Evolutionary conservation across 2,329 filamentous ascomycete genomes (phyloP).

Genomic region (Aspergillus proliferans): DNA sequence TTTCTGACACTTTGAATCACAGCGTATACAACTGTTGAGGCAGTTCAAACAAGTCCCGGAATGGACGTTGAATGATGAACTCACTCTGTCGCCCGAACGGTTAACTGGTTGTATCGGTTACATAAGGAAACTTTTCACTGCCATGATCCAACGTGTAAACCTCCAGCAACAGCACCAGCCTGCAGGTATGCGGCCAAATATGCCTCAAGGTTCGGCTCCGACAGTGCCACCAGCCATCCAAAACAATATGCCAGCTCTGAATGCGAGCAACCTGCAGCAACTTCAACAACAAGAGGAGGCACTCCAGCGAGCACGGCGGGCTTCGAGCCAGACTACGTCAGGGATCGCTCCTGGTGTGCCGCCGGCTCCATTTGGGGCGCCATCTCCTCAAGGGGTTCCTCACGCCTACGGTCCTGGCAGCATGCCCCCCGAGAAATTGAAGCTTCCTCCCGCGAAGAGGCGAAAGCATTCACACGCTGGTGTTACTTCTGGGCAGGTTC

Average conservation of each 20-base stretch:
- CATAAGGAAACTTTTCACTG: conserved; percentile 37
- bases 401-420: conserved; percentile 48
- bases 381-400: conserved; percentile 53
- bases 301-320: conserved; percentile 31
- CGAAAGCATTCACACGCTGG: conserved; percentile 47
- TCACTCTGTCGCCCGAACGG: conserved; percentile 38
- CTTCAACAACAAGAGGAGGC: conserved; percentile 43
- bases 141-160: conserved; percentile 30
- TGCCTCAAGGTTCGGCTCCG: conserved; percentile 13
- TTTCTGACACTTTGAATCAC: conserved; percentile 10
- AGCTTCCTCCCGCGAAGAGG: conserved; percentile 53
- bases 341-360: conserved; percentile 42
- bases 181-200: conserved; percentile 17
- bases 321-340: conserved; percentile 37
- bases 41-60: conserved; percentile 39
- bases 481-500: conserved; percentile 20
- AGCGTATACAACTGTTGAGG: conserved; percentile 41
- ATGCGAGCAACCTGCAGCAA: conserved; percentile 44
- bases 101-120: conserved; percentile 31
- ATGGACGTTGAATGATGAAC: conserved; percentile 39
- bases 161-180: conserved; percentile 23
- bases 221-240: conserved; percentile 16
- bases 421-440: conserved; percentile 52
- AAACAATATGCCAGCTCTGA: conserved; percentile 29
- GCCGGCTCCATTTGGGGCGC: conserved; percentile 49